These are phyloP conservation scores for Curvularia spicifera DNA, from an alignment of 2,329 filamentous ascomycete genomes.

Conservation along the genomic window DNA sequence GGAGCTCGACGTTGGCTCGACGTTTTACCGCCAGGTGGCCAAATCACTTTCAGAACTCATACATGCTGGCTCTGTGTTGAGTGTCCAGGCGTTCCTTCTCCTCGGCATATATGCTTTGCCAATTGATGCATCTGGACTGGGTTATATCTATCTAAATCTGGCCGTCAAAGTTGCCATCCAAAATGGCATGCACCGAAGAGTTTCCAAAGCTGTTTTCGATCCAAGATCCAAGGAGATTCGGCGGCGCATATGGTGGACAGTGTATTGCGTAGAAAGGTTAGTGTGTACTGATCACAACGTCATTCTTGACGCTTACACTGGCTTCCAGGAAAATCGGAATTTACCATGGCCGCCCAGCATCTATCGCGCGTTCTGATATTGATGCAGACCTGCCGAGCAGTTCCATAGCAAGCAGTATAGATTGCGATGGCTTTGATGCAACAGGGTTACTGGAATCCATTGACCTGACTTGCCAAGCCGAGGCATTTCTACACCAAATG, in stretches of 20 bases:
- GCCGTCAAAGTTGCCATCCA: slow-evolving; percentile 65
- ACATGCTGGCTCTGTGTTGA: slow-evolving; percentile 62
- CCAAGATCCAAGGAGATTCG: slow-evolving; percentile 17
- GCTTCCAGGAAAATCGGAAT: slow-evolving; percentile 18
- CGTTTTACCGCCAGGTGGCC: slow-evolving; percentile 60
- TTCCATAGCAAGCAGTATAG: background rate
- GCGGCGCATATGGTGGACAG: slow-evolving; percentile 24
- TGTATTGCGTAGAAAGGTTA: slow-evolving; percentile 25
- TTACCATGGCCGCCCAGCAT: slow-evolving; percentile 22
- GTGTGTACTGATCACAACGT: background rate
- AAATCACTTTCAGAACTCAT: slow-evolving; percentile 64
- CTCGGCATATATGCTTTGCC: slow-evolving; percentile 64
- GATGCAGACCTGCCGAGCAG: slow-evolving; percentile 18
- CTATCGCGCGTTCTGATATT: slow-evolving; percentile 19
- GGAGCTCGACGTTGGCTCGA: slow-evolving; percentile 18
- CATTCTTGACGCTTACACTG: background rate
- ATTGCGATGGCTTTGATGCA: slow-evolving; percentile 7
- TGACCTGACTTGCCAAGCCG: slow-evolving; percentile 13
- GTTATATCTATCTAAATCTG: slow-evolving; percentile 64
- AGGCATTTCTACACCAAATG: slow-evolving; percentile 19
- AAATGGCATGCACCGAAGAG: slow-evolving; percentile 64
- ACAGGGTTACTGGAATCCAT: slow-evolving; percentile 14
- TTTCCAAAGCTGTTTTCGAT: slow-evolving; percentile 10
- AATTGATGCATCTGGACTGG: slow-evolving; percentile 62
- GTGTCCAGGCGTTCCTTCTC: slow-evolving; percentile 64